A percentile compares a stretch with the other conserved stretches of the same genome.
Conservation (phyloP, 768 basidiomycete genomes). For the Trametopsis cervina region DNA sequence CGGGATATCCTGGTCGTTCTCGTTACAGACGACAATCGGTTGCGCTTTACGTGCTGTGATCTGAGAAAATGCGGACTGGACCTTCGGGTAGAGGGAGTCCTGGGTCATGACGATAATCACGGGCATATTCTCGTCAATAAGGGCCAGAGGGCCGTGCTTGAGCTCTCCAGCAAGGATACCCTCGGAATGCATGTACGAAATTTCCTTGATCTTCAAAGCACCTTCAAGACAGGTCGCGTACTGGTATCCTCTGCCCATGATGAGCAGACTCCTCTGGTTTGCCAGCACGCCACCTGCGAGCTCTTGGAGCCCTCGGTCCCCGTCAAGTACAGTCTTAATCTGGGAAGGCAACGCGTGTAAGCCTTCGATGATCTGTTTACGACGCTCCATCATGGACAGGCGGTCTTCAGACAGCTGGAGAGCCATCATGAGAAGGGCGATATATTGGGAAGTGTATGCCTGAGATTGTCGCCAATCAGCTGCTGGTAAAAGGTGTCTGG, state of each 20-base stretch:
- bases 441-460: conserved; percentile 99
- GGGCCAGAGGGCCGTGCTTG: conserved; percentile 96
- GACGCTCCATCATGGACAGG: conserved; percentile 84
- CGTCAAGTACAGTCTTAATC: conserved; percentile 81
- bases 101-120: conserved; percentile 99
- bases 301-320: conserved; percentile 70
- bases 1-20: conserved; percentile 77
- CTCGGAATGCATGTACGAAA: conserved; percentile 86
- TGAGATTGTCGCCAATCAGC: too few species aligned
- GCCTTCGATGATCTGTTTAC: conserved; percentile 89
- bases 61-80: conserved; percentile 92
- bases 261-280: conserved; percentile 79
- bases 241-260: conserved; percentile 99
- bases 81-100: conserved; percentile 97
- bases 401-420: conserved; percentile 96
- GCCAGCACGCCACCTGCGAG: conserved; percentile 73
- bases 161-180: conserved; percentile 97
- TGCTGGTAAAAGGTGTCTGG: not conserved
- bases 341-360: conserved; percentile 85
- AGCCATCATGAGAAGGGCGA: conserved; percentile 98
- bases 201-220: conserved; percentile 99
- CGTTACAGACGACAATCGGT: conserved; percentile 93
- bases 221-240: conserved; percentile 98
- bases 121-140: conserved; percentile 98
- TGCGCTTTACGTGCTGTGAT: conserved; percentile 97